Conservation (phyloP, 305 asterid genomes). For the Fraxinus sp. region DNA sequence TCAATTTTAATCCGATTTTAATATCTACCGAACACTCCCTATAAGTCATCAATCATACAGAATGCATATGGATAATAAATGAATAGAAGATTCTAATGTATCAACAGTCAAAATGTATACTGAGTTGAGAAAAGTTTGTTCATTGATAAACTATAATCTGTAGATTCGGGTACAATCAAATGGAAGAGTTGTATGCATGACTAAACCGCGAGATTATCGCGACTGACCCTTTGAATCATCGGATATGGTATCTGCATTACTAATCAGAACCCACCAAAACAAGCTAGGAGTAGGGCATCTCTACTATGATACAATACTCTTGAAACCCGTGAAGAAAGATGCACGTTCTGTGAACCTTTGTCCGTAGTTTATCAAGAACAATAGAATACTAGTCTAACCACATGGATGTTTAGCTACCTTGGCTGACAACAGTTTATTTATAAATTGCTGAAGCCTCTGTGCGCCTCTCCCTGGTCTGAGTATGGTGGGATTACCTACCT, state of each 20-base stretch:
- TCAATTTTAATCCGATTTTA: too few relatives aligned
- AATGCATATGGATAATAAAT: neutral
- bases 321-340: conserved; percentile 25
- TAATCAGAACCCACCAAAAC: conserved; percentile 13
- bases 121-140: neutral
- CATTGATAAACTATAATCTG: neutral
- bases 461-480: conserved; percentile 79
- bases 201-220: neutral
- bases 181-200: neutral
- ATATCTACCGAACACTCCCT: too few relatives aligned
- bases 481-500: conserved; percentile 51
- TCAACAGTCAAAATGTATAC: neutral
- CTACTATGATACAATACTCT: conserved; percentile 22
- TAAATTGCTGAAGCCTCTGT: conserved; percentile 57
- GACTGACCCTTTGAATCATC: neutral
- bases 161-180: neutral
- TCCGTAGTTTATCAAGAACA: conserved; percentile 26
- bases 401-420: conserved; percentile 50
- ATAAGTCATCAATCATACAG: neutral
- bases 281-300: conserved; percentile 6
- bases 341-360: conserved; percentile 7
- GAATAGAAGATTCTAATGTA: neutral
- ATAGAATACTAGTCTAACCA: conserved; percentile 36
- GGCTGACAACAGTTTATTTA: conserved; percentile 44
- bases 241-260: neutral